Percentiles rank a stretch among this genome's conserved stretches.
These are phyloP conservation scores for Auricularia heimuer DNA, from an alignment of 768 basidiomycete species.

Conservation along the genomic window DNA sequence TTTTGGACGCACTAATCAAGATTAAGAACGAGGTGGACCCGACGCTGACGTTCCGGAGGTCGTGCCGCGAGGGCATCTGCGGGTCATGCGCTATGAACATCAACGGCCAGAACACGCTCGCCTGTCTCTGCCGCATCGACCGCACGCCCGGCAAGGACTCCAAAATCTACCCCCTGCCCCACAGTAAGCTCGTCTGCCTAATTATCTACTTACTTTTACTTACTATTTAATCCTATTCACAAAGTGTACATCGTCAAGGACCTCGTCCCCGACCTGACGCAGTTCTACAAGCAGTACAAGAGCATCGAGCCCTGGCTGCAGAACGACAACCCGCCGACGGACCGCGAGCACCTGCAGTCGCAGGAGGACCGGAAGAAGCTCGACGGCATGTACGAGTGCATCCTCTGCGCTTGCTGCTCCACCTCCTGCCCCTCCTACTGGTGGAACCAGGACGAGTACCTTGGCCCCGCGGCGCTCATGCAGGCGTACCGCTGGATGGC, in stretches of 20 bases:
- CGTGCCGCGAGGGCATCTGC: constrained; percentile 92
- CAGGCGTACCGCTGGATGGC: constrained; percentile 98
- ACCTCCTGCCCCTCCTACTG: constrained; percentile 97
- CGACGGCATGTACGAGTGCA: constrained; percentile 96
- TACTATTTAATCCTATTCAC: not conserved
- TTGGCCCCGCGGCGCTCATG: constrained; percentile 94
- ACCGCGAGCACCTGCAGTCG: constrained; percentile 80
- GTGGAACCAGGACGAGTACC: constrained; percentile 99
- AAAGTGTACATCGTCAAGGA: constrained; percentile 99
- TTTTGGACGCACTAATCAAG: constrained; percentile 92
- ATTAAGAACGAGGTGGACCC: constrained; percentile 99
- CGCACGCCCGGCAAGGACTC: constrained; percentile 55
- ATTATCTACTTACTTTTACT: not conserved
- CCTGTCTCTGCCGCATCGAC: constrained; percentile 94
- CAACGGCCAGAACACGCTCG: constrained; percentile 94
- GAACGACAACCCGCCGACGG: constrained; percentile 77
- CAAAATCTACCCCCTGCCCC: constrained; percentile 95
- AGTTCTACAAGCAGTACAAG: constrained; percentile 99
- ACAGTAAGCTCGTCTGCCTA: constrained; percentile 52
- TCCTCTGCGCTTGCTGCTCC: constrained; percentile 94
- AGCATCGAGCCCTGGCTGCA: constrained; percentile 95
- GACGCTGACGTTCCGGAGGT: constrained; percentile 90
- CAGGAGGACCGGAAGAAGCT: constrained; percentile 89
- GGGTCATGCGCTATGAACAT: constrained; percentile 99
- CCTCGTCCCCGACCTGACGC: constrained; percentile 83